Conservation (phyloP, 164 flowering plant species). For the Vitis rotundifolia region DNA sequence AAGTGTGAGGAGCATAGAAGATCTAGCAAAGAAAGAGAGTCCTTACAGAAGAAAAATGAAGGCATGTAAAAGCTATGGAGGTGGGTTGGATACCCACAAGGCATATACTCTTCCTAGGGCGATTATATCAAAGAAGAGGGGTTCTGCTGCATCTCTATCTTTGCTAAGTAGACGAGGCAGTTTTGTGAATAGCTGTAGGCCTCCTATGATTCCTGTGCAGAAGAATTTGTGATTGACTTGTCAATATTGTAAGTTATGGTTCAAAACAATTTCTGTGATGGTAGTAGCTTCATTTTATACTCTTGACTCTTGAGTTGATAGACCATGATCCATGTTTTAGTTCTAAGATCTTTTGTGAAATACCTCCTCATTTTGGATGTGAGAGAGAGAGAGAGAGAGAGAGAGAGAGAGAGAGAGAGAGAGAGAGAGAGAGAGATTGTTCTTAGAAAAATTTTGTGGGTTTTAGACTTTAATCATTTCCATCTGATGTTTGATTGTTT, state of each 20-base stretch:
- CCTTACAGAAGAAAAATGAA: constrained; percentile 55
- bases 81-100: constrained; percentile 41
- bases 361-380: too few relatives aligned
- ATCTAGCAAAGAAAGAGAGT: constrained; percentile 64
- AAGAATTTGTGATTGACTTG: constrained; percentile 20
- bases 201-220: constrained; percentile 33
- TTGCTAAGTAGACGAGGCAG: constrained; percentile 31
- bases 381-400: too few relatives aligned
- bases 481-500: too few relatives aligned
- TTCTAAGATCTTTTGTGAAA: too few relatives aligned
- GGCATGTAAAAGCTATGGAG: constrained; percentile 59
- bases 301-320: too few relatives aligned
- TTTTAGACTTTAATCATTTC: too few relatives aligned
- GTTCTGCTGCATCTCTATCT: constrained; percentile 30
- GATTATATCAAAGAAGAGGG: constrained; percentile 57
- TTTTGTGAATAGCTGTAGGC: constrained; percentile 28
- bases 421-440: too few relatives aligned
- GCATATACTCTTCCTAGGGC: constrained; percentile 45
- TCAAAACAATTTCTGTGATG: neutral
- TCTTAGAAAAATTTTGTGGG: too few relatives aligned
- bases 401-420: too few relatives aligned
- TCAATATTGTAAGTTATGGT: neutral
- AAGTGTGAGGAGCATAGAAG: constrained; percentile 58
- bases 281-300: too few relatives aligned
- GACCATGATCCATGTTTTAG: too few relatives aligned